Percentiles rank a stretch among this genome's conserved stretches.
phyloP scores from a whole-genome alignment of 805 yeast genomes.

The Candida nitratophila region DNA sequence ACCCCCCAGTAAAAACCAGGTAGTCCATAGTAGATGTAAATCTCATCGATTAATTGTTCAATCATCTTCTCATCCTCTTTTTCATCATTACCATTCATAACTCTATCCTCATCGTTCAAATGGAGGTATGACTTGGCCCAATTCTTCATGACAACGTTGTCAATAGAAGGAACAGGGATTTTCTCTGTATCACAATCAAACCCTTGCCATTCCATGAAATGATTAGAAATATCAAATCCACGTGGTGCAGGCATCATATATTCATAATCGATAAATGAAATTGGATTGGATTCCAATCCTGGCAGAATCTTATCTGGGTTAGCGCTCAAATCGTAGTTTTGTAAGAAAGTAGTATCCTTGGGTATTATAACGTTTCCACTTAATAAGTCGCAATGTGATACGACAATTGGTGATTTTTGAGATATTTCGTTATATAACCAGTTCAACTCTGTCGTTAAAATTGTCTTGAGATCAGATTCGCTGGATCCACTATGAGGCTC shows the following conservation, averaged over 20 bases:
- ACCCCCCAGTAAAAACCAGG: conserved; percentile 86
- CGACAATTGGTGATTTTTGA: conserved; percentile 45
- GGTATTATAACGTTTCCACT: conserved; percentile 71
- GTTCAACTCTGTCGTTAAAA: conserved; percentile 41
- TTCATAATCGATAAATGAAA: conserved; percentile 65
- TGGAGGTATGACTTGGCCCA: conserved; percentile 58
- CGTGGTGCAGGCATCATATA: conserved; percentile 67
- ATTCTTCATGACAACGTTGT: conserved; percentile 36
- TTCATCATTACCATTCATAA: not conserved
- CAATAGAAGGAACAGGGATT: conserved; percentile 45
- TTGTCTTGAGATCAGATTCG: conserved; percentile 20
- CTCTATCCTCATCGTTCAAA: not conserved
- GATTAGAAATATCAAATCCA: conserved; percentile 70
- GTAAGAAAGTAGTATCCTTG: conserved; percentile 7
- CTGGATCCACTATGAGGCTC: conserved; percentile 3
- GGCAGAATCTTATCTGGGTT: conserved; percentile 2
- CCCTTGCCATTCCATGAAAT: conserved; percentile 79
- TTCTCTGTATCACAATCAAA: conserved; percentile 58
- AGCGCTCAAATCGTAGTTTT: conserved; percentile 14
- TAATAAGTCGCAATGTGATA: conserved; percentile 65
- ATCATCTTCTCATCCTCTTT: conserved; percentile 19
- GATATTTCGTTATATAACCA: conserved; percentile 44
- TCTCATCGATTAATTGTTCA: conserved; percentile 44
- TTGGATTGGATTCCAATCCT: conserved; percentile 25
- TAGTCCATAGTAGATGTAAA: conserved; percentile 58